These are phyloP conservation scores for Solanum sejunctum DNA, from an alignment of 257 asterid species.

Conservation along the genomic window DNA sequence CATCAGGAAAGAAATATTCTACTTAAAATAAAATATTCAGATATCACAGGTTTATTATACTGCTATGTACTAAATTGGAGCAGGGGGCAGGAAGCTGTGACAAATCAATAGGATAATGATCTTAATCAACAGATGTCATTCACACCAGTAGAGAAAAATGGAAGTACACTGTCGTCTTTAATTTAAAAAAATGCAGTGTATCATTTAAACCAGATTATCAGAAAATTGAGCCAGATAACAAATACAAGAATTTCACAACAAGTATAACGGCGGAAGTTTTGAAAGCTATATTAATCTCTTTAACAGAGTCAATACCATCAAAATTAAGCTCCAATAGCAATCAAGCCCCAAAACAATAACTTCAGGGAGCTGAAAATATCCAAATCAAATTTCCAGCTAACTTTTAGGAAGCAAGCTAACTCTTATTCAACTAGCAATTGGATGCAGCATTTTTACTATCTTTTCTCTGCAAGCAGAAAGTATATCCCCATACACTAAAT, in stretches of 20 bases:
- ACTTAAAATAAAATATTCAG: not conserved
- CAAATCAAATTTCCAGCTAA: not conserved
- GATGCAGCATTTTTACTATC: not conserved
- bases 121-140: not conserved
- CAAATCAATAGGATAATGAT: not conserved
- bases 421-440: not conserved
- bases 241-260: not conserved
- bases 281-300: not conserved
- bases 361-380: not conserved
- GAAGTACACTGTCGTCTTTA: not conserved
- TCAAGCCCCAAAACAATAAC: not conserved
- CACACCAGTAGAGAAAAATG: not conserved
- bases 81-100: not conserved
- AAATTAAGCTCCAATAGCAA: not conserved
- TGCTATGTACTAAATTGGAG: not conserved
- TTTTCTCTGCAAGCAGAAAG: not conserved
- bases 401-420: not conserved
- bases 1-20: not conserved
- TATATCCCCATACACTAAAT: not conserved
- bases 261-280: not conserved
- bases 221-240: not conserved
- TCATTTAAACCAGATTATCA: not conserved
- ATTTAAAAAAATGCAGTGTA: not conserved
- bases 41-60: not conserved
- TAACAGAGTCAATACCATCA: not conserved